Evolutionary conservation across 1,284 basidiomycete genomes (phyloP), one percentile per base, ranked within the genome.

Genomic region (Malassezia arunalokei): DNA sequence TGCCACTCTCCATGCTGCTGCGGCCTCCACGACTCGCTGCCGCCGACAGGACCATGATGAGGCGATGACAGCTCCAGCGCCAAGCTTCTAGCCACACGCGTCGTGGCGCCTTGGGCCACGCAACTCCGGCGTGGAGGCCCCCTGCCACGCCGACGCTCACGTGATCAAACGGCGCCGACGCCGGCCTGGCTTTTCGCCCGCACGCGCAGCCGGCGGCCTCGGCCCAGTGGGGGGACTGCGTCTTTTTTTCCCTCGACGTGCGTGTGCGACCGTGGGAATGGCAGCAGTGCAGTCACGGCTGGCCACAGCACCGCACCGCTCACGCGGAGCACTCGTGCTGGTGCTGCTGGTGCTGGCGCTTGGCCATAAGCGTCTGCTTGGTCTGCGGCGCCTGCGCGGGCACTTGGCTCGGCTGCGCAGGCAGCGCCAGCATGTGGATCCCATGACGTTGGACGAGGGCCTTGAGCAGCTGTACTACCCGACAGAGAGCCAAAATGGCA

Each of bases 391-490:
- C 31, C 14, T 30, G 30, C 28, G 30, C 28, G 15, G 24, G 30
- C 38, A 33, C 24, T 12, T 31, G 17, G n/a, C 15, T 24, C 27
- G 12, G 0, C 14, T 20, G 14, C 43, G 17, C 20, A 6, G 27
- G 24, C 28, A 42, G 17, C 47, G 40, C 39, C 41, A 47, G 40
- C 15, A 28, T 6, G 20, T 27, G 11, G 8, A 47, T 6, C 20
- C 8, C n/a, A 30, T 54, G 32, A 24, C 17, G 9, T 40, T 63
- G 24, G 51, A 54, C 15, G 50, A 63, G 42, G 68, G 68, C 5
- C 56, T 71, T 12, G 64, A 68, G 49, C 60, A 70, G 46, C 55
- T 69, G 35, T 73, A 73, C 24, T 20, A 65, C 7, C 58, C 62
- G 8, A 58, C 63, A 7, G 37, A 51, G 5, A 60, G 68, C 32